These are phyloP conservation scores for Effrenium voratum DNA, from an alignment of 73 alveolate species.

Conservation along the genomic window DNA sequence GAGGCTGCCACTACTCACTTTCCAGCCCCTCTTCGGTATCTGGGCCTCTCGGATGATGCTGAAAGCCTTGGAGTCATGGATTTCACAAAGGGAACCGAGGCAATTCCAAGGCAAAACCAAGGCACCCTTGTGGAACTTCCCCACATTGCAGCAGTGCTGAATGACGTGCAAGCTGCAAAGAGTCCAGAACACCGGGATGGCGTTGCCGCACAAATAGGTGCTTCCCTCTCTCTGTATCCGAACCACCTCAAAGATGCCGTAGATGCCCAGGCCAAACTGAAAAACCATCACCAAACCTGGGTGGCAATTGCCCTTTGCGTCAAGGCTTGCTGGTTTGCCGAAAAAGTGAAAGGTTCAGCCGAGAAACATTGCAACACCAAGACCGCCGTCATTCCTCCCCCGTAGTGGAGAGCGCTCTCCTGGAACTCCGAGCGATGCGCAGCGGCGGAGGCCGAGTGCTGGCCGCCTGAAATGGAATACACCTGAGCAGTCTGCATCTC, in stretches of 20 bases:
- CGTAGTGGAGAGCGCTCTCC: conserved; percentile 83
- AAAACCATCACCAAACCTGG: conserved; percentile 55
- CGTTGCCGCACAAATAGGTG: conserved; percentile 31
- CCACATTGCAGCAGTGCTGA: conserved; percentile 55
- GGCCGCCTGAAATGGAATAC: conserved; percentile 79
- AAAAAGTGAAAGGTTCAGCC: background rate
- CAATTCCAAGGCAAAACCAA: background rate
- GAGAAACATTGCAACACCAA: background rate
- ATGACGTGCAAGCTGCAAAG: conserved; percentile 44
- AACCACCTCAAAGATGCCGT: conserved; percentile 34
- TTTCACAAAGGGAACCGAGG: background rate
- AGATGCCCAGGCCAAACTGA: conserved; percentile 51
- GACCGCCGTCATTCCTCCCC: conserved; percentile 87
- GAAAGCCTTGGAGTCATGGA: background rate
- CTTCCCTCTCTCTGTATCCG: conserved; percentile 15
- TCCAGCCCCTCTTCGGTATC: background rate
- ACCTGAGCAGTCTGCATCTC: too few relatives aligned
- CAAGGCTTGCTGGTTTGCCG: background rate
- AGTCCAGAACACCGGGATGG: conserved; percentile 44
- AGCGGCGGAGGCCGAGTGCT: conserved; percentile 58
- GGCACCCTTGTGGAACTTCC: conserved; percentile 52
- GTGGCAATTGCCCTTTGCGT: background rate
- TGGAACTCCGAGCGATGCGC: conserved; percentile 92
- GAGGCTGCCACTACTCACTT: too few relatives aligned
- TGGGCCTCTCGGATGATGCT: conserved; percentile 41